Percentiles rank a stretch among this genome's conserved stretches.
These are phyloP conservation scores for Excoecaria cochinchinensis DNA, from an alignment of 345 rosid genomes.

Conservation along the genomic window DNA sequence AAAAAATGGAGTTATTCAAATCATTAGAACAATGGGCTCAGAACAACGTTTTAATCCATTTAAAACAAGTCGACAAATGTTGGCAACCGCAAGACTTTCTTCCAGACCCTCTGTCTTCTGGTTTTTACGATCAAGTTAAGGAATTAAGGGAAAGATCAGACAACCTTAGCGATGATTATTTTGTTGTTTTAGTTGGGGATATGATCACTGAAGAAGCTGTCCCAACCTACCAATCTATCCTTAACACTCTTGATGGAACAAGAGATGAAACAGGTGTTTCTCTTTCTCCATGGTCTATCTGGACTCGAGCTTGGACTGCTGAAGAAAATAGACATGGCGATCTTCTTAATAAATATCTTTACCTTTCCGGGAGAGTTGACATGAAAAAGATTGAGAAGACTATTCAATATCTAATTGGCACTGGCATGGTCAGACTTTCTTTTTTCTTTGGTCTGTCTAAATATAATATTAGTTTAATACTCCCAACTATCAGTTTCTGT, in stretches of 20 bases:
- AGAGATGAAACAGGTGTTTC: conserved; percentile 26
- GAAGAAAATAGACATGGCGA: conserved; percentile 69
- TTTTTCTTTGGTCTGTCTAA: too few species aligned
- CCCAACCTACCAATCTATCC: conserved; percentile 23
- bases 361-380: conserved; percentile 58
- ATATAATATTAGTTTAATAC: too few species aligned
- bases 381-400: conserved; percentile 58
- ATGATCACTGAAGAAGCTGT: conserved; percentile 29
- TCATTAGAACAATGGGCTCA: conserved; percentile 18
- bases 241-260: conserved; percentile 14
- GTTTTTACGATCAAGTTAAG: conserved; percentile 18
- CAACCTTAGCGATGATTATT: conserved; percentile 27
- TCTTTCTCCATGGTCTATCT: conserved; percentile 47
- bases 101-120: conserved; percentile 16
- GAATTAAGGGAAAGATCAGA: conserved; percentile 26
- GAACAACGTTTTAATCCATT: conserved; percentile 6
- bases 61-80: conserved; percentile 25
- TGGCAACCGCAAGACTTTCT: conserved; percentile 37
- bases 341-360: conserved; percentile 61
- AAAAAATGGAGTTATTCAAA: conserved; percentile 24
- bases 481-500: too few species aligned
- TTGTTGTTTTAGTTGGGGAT: conserved; percentile 30
- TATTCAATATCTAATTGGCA: conserved; percentile 56
- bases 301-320: conserved; percentile 64
- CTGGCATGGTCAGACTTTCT: conserved; percentile 45